A percentile compares a stretch with the other conserved stretches of the same genome.
These are phyloP conservation scores for Haematococcus lacustris DNA, from an alignment of 139 green algal species.

Conservation along the genomic window DNA sequence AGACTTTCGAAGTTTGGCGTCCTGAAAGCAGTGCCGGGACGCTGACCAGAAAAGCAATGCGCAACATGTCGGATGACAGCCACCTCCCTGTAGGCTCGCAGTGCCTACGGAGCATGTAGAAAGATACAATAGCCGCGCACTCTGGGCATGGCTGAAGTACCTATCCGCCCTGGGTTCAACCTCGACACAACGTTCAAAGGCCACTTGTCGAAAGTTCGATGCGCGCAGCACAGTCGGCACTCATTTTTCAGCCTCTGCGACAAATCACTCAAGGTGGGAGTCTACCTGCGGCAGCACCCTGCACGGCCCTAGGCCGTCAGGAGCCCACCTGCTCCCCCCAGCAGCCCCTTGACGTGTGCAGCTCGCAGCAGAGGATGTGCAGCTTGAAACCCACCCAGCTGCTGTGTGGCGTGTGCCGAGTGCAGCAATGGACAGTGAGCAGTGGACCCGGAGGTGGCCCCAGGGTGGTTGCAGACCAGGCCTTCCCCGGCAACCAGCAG, in stretches of 20 bases:
- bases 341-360: background rate
- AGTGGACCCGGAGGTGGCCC: slow-evolving; percentile 14
- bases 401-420: background rate
- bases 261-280: slow-evolving; percentile 21
- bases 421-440: background rate
- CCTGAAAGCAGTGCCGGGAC: too few relatives aligned
- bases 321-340: slow-evolving; percentile 11
- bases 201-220: slow-evolving; percentile 15
- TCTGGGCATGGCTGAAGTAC: background rate
- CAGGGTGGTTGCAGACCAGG: slow-evolving; percentile 15
- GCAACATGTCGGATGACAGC: too few relatives aligned
- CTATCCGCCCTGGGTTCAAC: slow-evolving; percentile 33
- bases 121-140: too few relatives aligned
- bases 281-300: too few relatives aligned
- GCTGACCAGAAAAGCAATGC: too few relatives aligned
- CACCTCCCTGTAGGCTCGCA: too few relatives aligned
- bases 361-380: background rate
- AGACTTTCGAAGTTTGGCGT: too few relatives aligned
- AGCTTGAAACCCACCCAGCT: background rate
- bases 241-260: slow-evolving; percentile 31
- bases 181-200: slow-evolving; percentile 19
- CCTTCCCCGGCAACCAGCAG: slow-evolving; percentile 21
- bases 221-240: slow-evolving; percentile 15
- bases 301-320: too few relatives aligned
- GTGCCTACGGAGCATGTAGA: too few relatives aligned